Evolutionary conservation across 768 basidiomycete species (phyloP).

Genomic region (Amanita molliuscula): DNA sequence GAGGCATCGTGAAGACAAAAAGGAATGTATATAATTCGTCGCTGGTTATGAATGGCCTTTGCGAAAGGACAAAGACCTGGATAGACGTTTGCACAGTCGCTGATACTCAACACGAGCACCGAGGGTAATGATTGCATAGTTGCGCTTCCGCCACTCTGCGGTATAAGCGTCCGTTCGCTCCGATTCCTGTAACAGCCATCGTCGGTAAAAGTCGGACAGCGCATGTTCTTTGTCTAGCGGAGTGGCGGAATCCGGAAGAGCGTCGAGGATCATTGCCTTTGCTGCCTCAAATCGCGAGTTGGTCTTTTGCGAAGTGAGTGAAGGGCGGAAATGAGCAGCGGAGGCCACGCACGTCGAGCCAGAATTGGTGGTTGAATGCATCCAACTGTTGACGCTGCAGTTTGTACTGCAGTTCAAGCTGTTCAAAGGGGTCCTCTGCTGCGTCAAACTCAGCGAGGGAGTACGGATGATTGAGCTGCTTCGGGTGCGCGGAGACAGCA

Average conservation of each 20-base stretch:
- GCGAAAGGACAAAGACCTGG: slow-evolving; percentile 14
- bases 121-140: slow-evolving; percentile 43
- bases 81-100: slow-evolving; percentile 26
- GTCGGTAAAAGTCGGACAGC: slow-evolving; percentile 61
- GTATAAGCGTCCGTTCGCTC: slow-evolving; percentile 49
- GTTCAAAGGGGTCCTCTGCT: slow-evolving; percentile 21
- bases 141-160: slow-evolving; percentile 56
- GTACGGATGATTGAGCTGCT: slow-evolving; percentile 53
- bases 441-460: slow-evolving; percentile 62
- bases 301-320: slow-evolving; percentile 34
- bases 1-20: slow-evolving; percentile 7
- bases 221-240: slow-evolving; percentile 53
- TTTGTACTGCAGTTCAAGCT: slow-evolving; percentile 58
- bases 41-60: slow-evolving; percentile 10
- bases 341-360: slow-evolving; percentile 58
- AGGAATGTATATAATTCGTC: slow-evolving; percentile 8
- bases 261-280: slow-evolving; percentile 44
- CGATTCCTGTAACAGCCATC: slow-evolving; percentile 67
- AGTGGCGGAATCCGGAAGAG: slow-evolving; percentile 41
- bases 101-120: slow-evolving; percentile 46
- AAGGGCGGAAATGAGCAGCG: neutral
- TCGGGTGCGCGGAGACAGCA: slow-evolving; percentile 23
- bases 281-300: slow-evolving; percentile 74
- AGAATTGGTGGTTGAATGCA: slow-evolving; percentile 68
- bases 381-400: slow-evolving; percentile 65